phyloP scores from a whole-genome alignment of 768 basidiomycete genomes.

The Trichaptum fuscoviolaceum region DNA sequence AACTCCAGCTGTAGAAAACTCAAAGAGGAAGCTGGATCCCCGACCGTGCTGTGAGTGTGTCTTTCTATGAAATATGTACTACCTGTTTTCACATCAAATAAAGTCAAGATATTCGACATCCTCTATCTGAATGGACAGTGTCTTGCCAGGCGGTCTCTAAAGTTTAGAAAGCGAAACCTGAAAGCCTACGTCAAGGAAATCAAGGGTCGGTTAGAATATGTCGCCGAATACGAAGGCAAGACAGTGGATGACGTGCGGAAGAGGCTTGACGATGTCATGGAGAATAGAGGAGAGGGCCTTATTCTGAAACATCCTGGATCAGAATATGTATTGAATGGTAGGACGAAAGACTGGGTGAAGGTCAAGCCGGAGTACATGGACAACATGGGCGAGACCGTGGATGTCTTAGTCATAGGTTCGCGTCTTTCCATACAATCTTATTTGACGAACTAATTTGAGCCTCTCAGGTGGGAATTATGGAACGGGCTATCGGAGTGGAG shows the following conservation, averaged over 20 bases:
- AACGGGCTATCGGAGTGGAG: conserved; percentile 77
- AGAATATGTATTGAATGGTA: conserved; percentile 79
- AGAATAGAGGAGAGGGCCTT: conserved; percentile 83
- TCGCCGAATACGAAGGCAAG: conserved; percentile 64
- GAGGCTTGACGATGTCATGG: conserved; percentile 81
- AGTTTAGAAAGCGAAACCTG: conserved; percentile 77
- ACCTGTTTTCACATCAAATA: neutral
- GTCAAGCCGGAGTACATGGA: conserved; percentile 90
- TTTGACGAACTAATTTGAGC: neutral
- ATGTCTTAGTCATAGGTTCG: conserved; percentile 85
- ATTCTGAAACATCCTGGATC: conserved; percentile 84
- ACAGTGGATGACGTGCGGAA: conserved; percentile 76
- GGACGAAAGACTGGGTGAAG: conserved; percentile 94
- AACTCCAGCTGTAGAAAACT: conserved; percentile 48
- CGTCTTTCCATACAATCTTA: neutral
- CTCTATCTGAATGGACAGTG: conserved; percentile 83
- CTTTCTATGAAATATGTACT: conserved; percentile 1
- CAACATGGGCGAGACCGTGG: conserved; percentile 89
- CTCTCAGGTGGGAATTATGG: conserved; percentile 83
- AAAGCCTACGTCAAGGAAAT: conserved; percentile 61
- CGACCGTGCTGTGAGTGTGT: conserved; percentile 80
- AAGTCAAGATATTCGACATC: conserved; percentile 96
- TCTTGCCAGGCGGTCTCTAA: conserved; percentile 64
- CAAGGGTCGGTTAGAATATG: conserved; percentile 77
- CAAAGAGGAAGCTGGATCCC: conserved; percentile 64